Evolutionary conservation across 192 early-diverging fungal genomes (phyloP).

Genomic region (Helicostylum pulchrum): DNA sequence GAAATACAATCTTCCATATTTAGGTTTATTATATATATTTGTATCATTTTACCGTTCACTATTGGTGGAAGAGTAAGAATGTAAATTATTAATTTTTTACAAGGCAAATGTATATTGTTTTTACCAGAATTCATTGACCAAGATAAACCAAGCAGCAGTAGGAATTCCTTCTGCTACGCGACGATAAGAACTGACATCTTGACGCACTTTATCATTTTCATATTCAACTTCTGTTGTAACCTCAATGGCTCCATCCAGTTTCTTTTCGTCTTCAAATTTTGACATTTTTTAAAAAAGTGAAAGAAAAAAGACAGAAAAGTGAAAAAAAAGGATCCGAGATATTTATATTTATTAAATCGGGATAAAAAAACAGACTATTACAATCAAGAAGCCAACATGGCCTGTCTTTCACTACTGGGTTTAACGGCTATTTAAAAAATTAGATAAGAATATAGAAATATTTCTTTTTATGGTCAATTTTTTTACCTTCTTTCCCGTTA

Average conservation of each 20-base stretch:
- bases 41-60: slow-evolving; percentile 17
- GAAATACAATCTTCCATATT: neutral
- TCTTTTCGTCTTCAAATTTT: slow-evolving; percentile 7
- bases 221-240: slow-evolving; percentile 6
- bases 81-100: too few species aligned
- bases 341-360: neutral
- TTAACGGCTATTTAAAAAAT: slow-evolving; percentile 1
- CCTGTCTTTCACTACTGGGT: slow-evolving; percentile 6
- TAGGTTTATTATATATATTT: too few species aligned
- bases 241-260: neutral
- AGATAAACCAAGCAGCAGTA: slow-evolving; percentile 49
- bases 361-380: neutral
- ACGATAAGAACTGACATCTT: slow-evolving; percentile 14
- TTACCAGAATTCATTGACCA: slow-evolving; percentile 59
- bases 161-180: slow-evolving; percentile 51
- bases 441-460: neutral
- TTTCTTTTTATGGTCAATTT: neutral
- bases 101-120: slow-evolving; percentile 2
- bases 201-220: neutral
- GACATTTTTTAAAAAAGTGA: neutral
- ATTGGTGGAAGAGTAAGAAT: neutral
- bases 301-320: neutral
- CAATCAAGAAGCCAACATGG: slow-evolving; percentile 13
- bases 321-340: neutral
- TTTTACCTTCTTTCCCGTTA: neutral